These are phyloP conservation scores for Calamus simplicifolius DNA, from an alignment of 176 grass and related monocot species.

Conservation along the genomic window DNA sequence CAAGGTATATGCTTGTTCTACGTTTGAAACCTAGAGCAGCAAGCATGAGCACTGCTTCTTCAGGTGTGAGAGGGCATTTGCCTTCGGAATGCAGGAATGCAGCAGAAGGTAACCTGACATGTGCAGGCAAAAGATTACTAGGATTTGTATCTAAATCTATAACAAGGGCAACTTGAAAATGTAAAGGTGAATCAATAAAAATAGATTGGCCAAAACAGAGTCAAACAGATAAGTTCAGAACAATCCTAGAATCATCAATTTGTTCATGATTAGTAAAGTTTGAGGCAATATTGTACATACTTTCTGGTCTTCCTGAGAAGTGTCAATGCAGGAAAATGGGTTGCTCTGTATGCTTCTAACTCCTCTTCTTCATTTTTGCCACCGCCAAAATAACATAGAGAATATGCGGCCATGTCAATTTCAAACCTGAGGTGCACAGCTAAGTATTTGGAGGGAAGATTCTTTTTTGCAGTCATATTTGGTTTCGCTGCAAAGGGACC, in stretches of 20 bases:
- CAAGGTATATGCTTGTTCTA: slow-evolving; percentile 73
- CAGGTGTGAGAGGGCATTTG: slow-evolving; percentile 89
- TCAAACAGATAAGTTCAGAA: too few species aligned
- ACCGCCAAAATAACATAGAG: slow-evolving; percentile 97
- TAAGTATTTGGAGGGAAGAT: slow-evolving; percentile 56
- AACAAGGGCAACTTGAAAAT: neutral
- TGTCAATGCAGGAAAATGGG: slow-evolving; percentile 88
- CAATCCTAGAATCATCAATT: too few species aligned
- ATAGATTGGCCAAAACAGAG: too few species aligned
- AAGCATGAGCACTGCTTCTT: slow-evolving; percentile 97
- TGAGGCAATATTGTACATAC: slow-evolving; percentile 31
- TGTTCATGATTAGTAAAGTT: too few species aligned
- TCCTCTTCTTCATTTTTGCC: slow-evolving; percentile 93
- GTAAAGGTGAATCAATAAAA: too few species aligned
- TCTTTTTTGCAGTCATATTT: slow-evolving; percentile 18
- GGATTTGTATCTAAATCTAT: slow-evolving; percentile 1
- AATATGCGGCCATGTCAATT: slow-evolving; percentile 97
- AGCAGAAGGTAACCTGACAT: slow-evolving; percentile 76
- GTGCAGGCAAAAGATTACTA: neutral
- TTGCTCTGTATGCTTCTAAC: slow-evolving; percentile 64
- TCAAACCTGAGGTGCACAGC: slow-evolving; percentile 95
- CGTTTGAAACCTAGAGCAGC: slow-evolving; percentile 89
- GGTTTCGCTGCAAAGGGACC: slow-evolving; percentile 48
- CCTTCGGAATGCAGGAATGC: slow-evolving; percentile 77
- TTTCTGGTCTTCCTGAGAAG: slow-evolving; percentile 68